These are phyloP conservation scores for Rubroboletus satanas DNA, from an alignment of 768 basidiomycete genomes.

Conservation along the genomic window DNA sequence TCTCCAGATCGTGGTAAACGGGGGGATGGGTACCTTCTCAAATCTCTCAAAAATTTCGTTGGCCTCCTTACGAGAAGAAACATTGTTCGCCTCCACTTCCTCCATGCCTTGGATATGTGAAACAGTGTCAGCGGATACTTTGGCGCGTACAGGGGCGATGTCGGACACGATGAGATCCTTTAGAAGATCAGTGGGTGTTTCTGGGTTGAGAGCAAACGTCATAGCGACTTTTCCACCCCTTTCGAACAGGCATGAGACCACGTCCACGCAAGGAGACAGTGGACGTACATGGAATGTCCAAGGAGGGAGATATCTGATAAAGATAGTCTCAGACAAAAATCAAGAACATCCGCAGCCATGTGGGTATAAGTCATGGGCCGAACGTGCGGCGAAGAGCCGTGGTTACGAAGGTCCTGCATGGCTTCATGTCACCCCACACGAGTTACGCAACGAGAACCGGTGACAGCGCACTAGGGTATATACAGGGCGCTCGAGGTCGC, in stretches of 20 bases:
- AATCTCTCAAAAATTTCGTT: slow-evolving; percentile 56
- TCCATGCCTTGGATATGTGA: slow-evolving; percentile 71
- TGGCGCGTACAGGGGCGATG: slow-evolving; percentile 66
- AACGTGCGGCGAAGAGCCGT: slow-evolving; percentile 76
- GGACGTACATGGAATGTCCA: slow-evolving; percentile 84
- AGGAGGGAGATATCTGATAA: slow-evolving; percentile 66
- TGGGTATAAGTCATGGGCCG: slow-evolving; percentile 69
- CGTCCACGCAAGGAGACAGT: background rate
- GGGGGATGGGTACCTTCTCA: slow-evolving; percentile 51
- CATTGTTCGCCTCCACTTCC: slow-evolving; percentile 54
- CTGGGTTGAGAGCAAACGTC: slow-evolving; percentile 53
- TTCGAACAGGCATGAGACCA: slow-evolving; percentile 4
- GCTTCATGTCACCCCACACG: background rate
- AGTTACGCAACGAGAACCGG: background rate
- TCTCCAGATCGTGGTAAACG: background rate
- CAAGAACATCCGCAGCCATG: slow-evolving; percentile 76
- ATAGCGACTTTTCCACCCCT: slow-evolving; percentile 89
- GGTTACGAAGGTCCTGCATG: slow-evolving; percentile 80
- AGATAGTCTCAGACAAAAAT: slow-evolving; percentile 55
- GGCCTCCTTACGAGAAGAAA: slow-evolving; percentile 66
- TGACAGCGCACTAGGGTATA: slow-evolving; percentile 58
- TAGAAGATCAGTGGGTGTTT: slow-evolving; percentile 41
- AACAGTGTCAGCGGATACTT: slow-evolving; percentile 59
- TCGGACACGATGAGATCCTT: slow-evolving; percentile 71
- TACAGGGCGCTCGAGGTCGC: slow-evolving; percentile 60